Percentiles rank a stretch among this genome's conserved stretches.
These are phyloP conservation scores for Candida mattraensis DNA, from an alignment of 805 yeast species.

Conservation along the genomic window DNA sequence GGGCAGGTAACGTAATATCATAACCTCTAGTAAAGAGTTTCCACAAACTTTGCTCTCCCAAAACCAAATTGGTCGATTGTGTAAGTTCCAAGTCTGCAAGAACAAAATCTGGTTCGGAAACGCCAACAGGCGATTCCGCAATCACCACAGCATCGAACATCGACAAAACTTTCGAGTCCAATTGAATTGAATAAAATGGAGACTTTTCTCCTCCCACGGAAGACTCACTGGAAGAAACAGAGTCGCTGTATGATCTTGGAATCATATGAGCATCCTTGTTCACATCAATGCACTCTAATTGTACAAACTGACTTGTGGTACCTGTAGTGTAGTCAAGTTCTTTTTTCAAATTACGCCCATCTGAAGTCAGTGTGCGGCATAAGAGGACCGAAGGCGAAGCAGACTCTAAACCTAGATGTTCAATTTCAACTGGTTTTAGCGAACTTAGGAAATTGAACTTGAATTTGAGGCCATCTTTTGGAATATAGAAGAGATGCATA, in stretches of 20 bases:
- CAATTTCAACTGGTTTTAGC: conserved; percentile 27
- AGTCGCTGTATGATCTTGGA: conserved; percentile 49
- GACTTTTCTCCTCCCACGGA: conserved; percentile 48
- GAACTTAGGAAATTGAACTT: conserved; percentile 34
- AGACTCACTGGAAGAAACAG: conserved; percentile 47
- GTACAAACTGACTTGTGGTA: conserved; percentile 37
- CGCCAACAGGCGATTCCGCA: conserved; percentile 33
- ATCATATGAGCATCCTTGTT: conserved; percentile 38
- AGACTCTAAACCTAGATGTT: conserved; percentile 18
- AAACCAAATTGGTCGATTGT: conserved; percentile 22
- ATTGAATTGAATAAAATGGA: conserved; percentile 51
- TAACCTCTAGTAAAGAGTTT: conserved; percentile 40
- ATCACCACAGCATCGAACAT: conserved; percentile 53
- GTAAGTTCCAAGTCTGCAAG: conserved; percentile 37
- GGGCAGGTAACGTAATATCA: conserved; percentile 41
- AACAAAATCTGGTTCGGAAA: conserved; percentile 33
- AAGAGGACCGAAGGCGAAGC: conserved; percentile 30
- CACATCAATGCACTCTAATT: conserved; percentile 48
- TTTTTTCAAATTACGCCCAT: conserved; percentile 18
- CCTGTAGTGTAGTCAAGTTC: conserved; percentile 40
- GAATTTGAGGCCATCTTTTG: conserved; percentile 30
- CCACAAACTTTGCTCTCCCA: conserved; percentile 37
- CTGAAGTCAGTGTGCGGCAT: conserved; percentile 27
- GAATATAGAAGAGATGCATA: conserved; percentile 35
- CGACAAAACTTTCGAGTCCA: conserved; percentile 38